Evolutionary conservation across 139 green algal species (phyloP).

Genomic region (Coccomyxa sp.): DNA sequence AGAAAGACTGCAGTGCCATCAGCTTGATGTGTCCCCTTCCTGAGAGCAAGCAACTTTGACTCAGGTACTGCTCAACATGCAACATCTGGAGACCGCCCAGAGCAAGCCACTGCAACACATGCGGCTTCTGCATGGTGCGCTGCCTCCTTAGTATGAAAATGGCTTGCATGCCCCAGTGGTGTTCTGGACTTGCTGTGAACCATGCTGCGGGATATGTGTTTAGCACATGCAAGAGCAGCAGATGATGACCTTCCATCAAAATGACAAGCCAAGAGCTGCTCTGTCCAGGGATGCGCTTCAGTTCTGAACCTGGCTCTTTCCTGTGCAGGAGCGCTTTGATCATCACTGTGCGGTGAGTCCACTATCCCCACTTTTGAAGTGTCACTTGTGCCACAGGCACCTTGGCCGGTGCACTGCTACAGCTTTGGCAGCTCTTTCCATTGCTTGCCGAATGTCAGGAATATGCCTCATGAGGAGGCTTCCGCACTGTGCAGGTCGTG

Average conservation of each 20-base stretch:
- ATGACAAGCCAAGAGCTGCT: too few relatives aligned
- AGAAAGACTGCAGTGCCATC: not conserved
- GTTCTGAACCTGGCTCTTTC: too few relatives aligned
- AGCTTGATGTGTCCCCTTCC: not conserved
- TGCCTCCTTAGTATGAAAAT: not conserved
- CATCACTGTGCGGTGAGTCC: slow-evolving; percentile 59
- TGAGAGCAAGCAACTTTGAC: not conserved
- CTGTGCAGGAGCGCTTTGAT: slow-evolving; percentile 75
- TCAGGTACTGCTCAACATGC: slow-evolving; percentile 64
- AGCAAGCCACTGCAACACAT: slow-evolving; percentile 59
- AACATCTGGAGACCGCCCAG: slow-evolving; percentile 65
- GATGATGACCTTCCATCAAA: too few relatives aligned
- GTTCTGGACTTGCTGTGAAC: too few relatives aligned
- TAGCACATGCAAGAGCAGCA: too few relatives aligned
- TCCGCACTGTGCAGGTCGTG: slow-evolving; percentile 24
- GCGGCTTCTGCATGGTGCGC: slow-evolving; percentile 65
- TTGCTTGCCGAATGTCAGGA: too few relatives aligned
- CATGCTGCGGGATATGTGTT: too few relatives aligned
- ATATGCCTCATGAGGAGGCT: not conserved
- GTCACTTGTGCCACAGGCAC: not conserved
- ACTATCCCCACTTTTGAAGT: not conserved
- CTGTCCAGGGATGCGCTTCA: too few relatives aligned
- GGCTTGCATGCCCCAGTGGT: not conserved
- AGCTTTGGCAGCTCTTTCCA: not conserved
- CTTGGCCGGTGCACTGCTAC: not conserved